Base-by-base conservation (phyloP, 2,329 filamentous ascomycete species). In the Fusarium tjaetaba region DNA sequence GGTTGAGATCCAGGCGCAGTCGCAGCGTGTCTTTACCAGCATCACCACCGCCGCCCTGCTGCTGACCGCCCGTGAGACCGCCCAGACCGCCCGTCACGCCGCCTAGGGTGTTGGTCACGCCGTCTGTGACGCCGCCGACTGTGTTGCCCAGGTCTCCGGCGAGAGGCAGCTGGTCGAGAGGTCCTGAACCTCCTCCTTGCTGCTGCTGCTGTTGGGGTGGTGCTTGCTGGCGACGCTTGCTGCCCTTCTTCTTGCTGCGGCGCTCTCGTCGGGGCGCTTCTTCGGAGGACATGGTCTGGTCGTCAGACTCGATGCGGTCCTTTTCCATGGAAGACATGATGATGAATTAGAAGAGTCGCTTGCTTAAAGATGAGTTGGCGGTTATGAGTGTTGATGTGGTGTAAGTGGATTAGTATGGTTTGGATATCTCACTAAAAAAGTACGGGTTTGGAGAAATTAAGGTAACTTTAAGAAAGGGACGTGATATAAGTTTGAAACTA, bases 1-100 rank as follows among this genome's bases (percentile, higher is more conserved):
- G 85, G 82, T 96, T 96, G 69, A 95, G 86, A 80, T 96, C 94
- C 26, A 96, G 84, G 51, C 91, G 88, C 77, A 96, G 82, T 79
- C 92, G 91, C 79, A 81, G 71, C 43, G 93, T 92, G 77, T 94
- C 91, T 68, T 88, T 86, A 78, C 87, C 85, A 78, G 86, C 85
- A 76, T 82, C 79, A 46, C 80, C 80, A 39, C 77, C 81, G 26
- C 70, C 79, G 61, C 80, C 80, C 67, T 83, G 78, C 67, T 81
- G 76, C 67, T 83, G 78, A 68, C 83, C 79, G 61, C 84, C 76
- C 42, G 82, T 82, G 55, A 83, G 78, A 70, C 83, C 79, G 55
- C 84, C 76, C 46, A 82, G 81, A 52, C 79, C 76, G 68, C 81
- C 80, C 22, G 83, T 81, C 20, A 86, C 78, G 71, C 79, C 78